A percentile compares a stretch with the other conserved stretches of the same genome.
phyloP scores from a whole-genome alignment of 163 green algal species.

The Smithsoniella earleae region DNA sequence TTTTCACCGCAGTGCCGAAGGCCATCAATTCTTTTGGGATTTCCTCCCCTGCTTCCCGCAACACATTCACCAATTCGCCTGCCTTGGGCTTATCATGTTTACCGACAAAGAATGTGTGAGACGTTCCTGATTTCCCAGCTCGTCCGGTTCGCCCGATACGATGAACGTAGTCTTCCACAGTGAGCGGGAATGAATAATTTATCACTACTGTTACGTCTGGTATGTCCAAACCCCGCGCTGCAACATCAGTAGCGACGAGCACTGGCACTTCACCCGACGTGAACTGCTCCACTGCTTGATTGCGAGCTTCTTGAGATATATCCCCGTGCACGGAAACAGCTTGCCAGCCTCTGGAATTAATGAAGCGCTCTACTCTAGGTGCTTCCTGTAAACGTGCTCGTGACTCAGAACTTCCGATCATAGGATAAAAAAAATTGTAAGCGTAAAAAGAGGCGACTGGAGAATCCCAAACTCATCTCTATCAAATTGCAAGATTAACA shows the following conservation, averaged over 20 bases:
- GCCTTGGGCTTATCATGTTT: constrained; percentile 64
- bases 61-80: constrained; percentile 94
- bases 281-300: constrained; percentile 69
- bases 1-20: constrained; percentile 95
- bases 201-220: constrained; percentile 73
- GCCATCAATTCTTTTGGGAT: constrained; percentile 78
- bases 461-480: too few species aligned
- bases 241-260: constrained; percentile 75
- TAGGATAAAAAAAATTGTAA: too few species aligned
- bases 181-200: constrained; percentile 94
- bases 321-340: constrained; percentile 83
- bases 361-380: constrained; percentile 61
- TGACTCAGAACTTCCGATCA: too few species aligned
- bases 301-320: constrained; percentile 73
- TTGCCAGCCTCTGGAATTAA: constrained; percentile 65
- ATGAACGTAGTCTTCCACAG: constrained; percentile 97
- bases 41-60: constrained; percentile 78
- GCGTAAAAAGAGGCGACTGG: too few species aligned
- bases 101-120: constrained; percentile 84
- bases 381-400: constrained; percentile 70
- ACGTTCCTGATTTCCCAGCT: constrained; percentile 73
- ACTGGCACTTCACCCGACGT: constrained; percentile 56
- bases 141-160: constrained; percentile 91
- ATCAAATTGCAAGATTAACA: too few species aligned
- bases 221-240: constrained; percentile 67